Evolutionary conservation across 768 basidiomycete genomes (phyloP).

Genomic region (Russula lepida): DNA sequence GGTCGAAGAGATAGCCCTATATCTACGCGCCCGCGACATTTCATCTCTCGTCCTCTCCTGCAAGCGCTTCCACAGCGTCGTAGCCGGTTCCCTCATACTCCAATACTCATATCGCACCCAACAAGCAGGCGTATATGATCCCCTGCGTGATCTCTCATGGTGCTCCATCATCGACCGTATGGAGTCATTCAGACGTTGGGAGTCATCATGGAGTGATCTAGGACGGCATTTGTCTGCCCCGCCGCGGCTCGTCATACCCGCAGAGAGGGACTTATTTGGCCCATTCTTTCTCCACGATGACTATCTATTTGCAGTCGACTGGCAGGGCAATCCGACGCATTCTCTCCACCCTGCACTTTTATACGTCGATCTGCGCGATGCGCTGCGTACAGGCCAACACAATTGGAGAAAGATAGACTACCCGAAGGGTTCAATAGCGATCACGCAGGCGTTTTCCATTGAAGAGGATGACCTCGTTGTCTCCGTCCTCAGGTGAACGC

Average conservation of each 20-base stretch:
- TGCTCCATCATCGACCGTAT: background rate
- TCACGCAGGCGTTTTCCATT: conserved; percentile 10
- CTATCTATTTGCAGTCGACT: conserved; percentile 7
- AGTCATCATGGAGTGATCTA: conserved; percentile 1
- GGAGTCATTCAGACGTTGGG: conserved; percentile 8
- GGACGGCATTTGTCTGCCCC: background rate
- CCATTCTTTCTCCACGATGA: conserved; percentile 12
- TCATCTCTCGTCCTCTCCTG: background rate
- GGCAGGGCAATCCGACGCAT: conserved; percentile 1
- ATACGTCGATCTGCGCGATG: conserved; percentile 9
- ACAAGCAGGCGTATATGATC: background rate
- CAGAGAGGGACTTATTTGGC: conserved; percentile 9
- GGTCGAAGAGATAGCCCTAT: conserved; percentile 1
- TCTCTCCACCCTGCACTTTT: background rate
- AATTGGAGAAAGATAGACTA: conserved; percentile 12
- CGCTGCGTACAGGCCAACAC: background rate
- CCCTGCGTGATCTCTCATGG: background rate
- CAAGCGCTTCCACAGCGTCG: background rate
- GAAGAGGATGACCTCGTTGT: conserved; percentile 15
- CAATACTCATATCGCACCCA: background rate
- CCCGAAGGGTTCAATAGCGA: conserved; percentile 3
- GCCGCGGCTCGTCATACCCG: conserved; percentile 2
- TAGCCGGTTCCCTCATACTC: conserved; percentile 3
- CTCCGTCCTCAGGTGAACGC: conserved; percentile 11
- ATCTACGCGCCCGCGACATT: background rate